Evolutionary conservation across 2,329 filamentous ascomycete species (phyloP).

Genomic region (Aspergillus hiratsukae): DNA sequence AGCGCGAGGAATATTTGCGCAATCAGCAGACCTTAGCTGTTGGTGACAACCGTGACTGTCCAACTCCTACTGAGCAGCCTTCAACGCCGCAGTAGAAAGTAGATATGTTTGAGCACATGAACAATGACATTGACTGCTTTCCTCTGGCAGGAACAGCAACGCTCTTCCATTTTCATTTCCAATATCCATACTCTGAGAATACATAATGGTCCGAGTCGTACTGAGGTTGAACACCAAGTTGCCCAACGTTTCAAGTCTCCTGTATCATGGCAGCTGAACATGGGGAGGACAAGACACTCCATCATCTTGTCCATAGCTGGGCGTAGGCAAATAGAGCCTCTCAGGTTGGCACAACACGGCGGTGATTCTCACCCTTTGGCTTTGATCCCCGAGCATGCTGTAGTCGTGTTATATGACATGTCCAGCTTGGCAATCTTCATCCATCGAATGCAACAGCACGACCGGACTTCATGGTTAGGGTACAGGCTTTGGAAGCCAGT

Average conservation of each 20-base stretch:
- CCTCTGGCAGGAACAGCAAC: background rate
- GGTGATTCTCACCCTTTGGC: background rate
- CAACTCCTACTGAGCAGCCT: background rate
- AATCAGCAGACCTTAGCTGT: conserved; percentile 12
- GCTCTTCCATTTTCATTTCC: background rate
- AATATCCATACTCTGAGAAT: background rate
- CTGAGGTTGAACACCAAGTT: background rate
- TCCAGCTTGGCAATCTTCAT: background rate
- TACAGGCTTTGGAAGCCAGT: background rate
- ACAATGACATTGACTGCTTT: background rate
- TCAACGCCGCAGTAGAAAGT: background rate
- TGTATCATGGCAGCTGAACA: background rate
- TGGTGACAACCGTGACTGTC: background rate
- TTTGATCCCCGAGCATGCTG: background rate
- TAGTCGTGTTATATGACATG: background rate
- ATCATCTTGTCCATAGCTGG: background rate
- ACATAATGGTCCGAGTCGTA: background rate
- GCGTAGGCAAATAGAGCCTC: background rate
- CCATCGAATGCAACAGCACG: background rate
- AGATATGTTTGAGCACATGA: background rate
- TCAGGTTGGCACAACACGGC: background rate
- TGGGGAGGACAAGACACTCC: no score
- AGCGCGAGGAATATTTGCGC: conserved; percentile 31
- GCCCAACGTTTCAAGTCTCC: background rate
- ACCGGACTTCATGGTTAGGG: background rate